phyloP scores from a whole-genome alignment of 768 basidiomycete species.

The Pholiota microspora region DNA sequence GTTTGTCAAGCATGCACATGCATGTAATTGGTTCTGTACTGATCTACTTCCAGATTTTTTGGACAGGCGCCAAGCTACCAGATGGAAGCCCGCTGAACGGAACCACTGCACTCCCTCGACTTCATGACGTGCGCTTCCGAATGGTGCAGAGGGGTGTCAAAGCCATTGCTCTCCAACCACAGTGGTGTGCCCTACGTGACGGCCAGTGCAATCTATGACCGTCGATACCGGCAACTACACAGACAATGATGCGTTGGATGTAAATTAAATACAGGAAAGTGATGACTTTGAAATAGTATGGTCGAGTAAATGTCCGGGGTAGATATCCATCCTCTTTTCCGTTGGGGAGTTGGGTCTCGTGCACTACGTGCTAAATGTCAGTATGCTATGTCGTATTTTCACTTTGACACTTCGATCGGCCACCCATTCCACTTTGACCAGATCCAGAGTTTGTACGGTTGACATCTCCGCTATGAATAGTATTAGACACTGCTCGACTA shows the following conservation, averaged over 20 bases:
- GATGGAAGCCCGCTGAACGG: conserved; percentile 38
- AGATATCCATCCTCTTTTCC: background rate
- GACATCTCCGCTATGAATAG: conserved; percentile 34
- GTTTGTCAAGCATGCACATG: conserved; percentile 20
- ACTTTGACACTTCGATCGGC: conserved; percentile 81
- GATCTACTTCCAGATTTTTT: conserved; percentile 46
- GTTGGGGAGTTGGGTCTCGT: background rate
- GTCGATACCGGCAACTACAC: background rate
- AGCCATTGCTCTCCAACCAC: conserved; percentile 63
- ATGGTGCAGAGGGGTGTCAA: conserved; percentile 60
- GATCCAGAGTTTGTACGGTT: conserved; percentile 60
- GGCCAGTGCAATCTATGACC: conserved; percentile 45
- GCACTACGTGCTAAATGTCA: conserved; percentile 79
- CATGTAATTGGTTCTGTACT: background rate
- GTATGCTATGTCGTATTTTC: conserved; percentile 73
- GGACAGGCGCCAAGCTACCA: conserved; percentile 54
- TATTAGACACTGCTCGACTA: background rate
- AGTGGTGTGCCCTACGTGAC: conserved; percentile 70
- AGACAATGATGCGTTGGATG: background rate
- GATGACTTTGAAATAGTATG: background rate
- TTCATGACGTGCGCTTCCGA: conserved; percentile 64
- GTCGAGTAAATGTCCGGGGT: background rate
- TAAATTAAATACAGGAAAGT: background rate
- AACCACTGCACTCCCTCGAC: conserved; percentile 52
- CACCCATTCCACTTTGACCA: conserved; percentile 82